These are phyloP conservation scores for Neonectria sp. DNA, from an alignment of 2,329 filamentous ascomycete species.

Conservation along the genomic window DNA sequence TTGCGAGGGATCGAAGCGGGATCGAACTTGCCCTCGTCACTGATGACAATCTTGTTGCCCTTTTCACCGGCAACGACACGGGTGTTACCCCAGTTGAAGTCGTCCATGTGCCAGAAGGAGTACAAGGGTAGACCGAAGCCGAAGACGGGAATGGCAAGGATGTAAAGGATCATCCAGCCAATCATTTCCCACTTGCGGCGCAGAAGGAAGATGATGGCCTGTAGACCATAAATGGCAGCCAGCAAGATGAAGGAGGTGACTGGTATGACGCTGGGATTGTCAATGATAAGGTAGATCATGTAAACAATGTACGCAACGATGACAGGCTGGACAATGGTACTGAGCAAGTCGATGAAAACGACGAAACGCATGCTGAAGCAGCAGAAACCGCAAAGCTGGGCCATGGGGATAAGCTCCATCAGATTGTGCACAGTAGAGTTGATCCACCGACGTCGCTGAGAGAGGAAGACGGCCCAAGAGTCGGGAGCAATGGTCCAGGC, in stretches of 20 bases:
- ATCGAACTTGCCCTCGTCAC: constrained; percentile 98
- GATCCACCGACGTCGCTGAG: constrained; percentile 99
- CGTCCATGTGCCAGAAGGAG: constrained; percentile 99
- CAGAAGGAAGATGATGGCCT: constrained; percentile 96
- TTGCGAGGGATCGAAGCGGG: constrained; percentile 93
- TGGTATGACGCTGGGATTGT: constrained; percentile 77
- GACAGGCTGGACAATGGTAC: constrained; percentile 92
- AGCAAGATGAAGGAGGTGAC: constrained; percentile 91
- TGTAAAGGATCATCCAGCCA: constrained; percentile 98
- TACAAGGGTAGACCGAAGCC: constrained; percentile 92
- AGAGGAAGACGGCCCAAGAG: constrained; percentile 94
- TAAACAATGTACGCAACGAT: constrained; percentile 92
- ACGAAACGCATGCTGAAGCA: constrained; percentile 99
- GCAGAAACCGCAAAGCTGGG: constrained; percentile 98
- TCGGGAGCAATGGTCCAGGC: constrained; percentile 98
- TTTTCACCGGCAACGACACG: constrained; percentile 96
- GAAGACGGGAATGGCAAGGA: constrained; percentile 92
- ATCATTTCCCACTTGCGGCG: constrained; percentile 99
- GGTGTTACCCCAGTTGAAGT: constrained; percentile 99
- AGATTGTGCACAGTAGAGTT: constrained; percentile 99
- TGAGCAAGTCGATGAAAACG: constrained; percentile 93
- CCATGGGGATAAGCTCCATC: constrained; percentile 92
- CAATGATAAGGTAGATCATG: constrained; percentile 81
- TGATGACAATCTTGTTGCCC: constrained; percentile 92
- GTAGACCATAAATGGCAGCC: constrained; percentile 96